Conservation (phyloP, 371 early-diverging fungal genomes). For the Mucor lusitanicus region DNA sequence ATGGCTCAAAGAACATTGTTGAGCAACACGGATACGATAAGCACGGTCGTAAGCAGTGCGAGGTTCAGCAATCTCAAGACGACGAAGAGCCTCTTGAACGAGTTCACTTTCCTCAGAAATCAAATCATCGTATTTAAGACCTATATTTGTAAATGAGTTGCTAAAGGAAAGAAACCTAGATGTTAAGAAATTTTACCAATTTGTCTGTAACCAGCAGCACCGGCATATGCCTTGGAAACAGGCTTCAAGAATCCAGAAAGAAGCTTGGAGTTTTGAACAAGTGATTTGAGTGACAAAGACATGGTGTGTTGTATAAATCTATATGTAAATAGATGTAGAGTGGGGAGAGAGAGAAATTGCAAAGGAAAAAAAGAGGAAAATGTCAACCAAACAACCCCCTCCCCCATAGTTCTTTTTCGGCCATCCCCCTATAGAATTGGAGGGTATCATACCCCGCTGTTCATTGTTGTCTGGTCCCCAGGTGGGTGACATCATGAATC, state of each 20-base stretch:
- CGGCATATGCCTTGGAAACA: slow-evolving; percentile 71
- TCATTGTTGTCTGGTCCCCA: not conserved
- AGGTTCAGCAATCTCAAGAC: slow-evolving; percentile 69
- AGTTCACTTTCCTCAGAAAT: slow-evolving; percentile 84
- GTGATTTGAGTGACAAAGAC: slow-evolving; percentile 47
- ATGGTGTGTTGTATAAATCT: slow-evolving; percentile 16
- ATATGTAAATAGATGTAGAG: slow-evolving; percentile 21
- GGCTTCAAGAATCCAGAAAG: slow-evolving; percentile 69
- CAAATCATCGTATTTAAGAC: slow-evolving; percentile 91
- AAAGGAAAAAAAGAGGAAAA: slow-evolving; percentile 2
- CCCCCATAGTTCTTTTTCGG: slow-evolving; percentile 3
- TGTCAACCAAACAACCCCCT: slow-evolving; percentile 2
- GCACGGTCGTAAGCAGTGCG: slow-evolving; percentile 75
- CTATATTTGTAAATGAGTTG: slow-evolving; percentile 36
- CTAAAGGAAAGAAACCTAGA: too few relatives aligned
- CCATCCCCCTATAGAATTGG: not conserved
- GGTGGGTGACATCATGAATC: not conserved
- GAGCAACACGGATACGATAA: slow-evolving; percentile 84
- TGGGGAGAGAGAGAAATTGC: slow-evolving; percentile 20
- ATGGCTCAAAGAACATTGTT: slow-evolving; percentile 78
- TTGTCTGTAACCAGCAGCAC: slow-evolving; percentile 78
- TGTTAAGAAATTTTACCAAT: slow-evolving; percentile 52
- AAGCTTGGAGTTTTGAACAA: slow-evolving; percentile 66
- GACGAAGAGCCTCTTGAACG: slow-evolving; percentile 86
- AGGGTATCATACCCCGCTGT: not conserved